A percentile compares a stretch with the other conserved stretches of the same genome.
Conservation (phyloP, 768 basidiomycete genomes). For the Serendipita sp. region DNA sequence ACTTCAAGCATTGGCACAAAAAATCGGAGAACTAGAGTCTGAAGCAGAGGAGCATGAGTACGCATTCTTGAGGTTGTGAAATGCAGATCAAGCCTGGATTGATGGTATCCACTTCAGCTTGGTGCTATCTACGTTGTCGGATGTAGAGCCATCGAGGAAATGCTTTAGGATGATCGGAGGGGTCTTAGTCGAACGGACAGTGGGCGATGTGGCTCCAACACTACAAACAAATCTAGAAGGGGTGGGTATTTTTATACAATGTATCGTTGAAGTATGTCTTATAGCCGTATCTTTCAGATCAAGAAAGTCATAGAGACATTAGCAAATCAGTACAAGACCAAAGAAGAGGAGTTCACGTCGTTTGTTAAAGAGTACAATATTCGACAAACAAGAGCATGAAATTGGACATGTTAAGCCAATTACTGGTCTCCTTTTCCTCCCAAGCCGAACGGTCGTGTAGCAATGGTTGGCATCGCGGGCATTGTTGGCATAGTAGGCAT, state of each 20-base stretch:
- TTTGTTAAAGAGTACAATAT: slow-evolving; percentile 69
- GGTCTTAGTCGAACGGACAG: slow-evolving; percentile 87
- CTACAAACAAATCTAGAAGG: slow-evolving; percentile 80
- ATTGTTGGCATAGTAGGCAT: neutral
- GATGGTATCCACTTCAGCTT: slow-evolving; percentile 33
- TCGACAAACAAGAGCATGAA: slow-evolving; percentile 20
- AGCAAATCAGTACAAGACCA: slow-evolving; percentile 73
- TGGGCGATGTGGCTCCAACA: slow-evolving; percentile 83
- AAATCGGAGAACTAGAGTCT: slow-evolving; percentile 90
- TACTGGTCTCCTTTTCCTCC: neutral
- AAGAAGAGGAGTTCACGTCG: slow-evolving; percentile 65
- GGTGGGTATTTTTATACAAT: slow-evolving; percentile 24
- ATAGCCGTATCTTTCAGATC: slow-evolving; percentile 36
- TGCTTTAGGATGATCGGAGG: slow-evolving; percentile 96
- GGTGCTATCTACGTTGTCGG: slow-evolving; percentile 73
- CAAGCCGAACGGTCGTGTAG: neutral
- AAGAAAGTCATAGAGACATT: slow-evolving; percentile 61
- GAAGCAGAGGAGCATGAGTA: slow-evolving; percentile 93
- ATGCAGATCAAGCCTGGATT: neutral
- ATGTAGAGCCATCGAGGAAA: slow-evolving; percentile 79
- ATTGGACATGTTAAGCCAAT: neutral
- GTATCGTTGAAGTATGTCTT: neutral
- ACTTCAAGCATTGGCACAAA: slow-evolving; percentile 75
- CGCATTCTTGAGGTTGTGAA: slow-evolving; percentile 17
- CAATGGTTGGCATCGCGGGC: neutral